Evolutionary conservation across 2,329 filamentous ascomycete species (phyloP).

Genomic region (Tothia fuscella): DNA sequence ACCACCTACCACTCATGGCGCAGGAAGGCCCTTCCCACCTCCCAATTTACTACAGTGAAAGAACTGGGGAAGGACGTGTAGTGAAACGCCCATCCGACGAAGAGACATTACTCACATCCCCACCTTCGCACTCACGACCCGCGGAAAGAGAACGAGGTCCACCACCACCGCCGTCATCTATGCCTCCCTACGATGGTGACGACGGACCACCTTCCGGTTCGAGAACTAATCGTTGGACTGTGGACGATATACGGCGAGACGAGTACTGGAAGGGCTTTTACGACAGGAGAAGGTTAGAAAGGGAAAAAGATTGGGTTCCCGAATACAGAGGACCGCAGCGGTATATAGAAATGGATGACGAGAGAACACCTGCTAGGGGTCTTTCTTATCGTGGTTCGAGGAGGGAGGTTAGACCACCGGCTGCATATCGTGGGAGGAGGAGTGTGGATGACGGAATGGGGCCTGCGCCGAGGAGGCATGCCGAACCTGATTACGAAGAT

Average conservation of each 20-base stretch:
- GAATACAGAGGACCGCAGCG: constrained; percentile 4
- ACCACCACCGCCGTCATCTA: too few relatives aligned
- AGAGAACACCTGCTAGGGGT: background rate
- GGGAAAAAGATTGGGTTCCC: constrained; percentile 3
- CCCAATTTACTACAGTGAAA: constrained; percentile 11
- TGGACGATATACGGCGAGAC: constrained; percentile 4
- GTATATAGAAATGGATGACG: constrained; percentile 4
- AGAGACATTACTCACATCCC: background rate
- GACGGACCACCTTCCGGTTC: too few relatives aligned
- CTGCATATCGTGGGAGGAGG: background rate
- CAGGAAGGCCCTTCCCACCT: constrained; percentile 5
- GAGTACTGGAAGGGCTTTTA: constrained; percentile 9
- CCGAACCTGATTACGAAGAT: background rate
- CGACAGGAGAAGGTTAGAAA: constrained; percentile 5
- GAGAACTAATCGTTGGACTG: background rate
- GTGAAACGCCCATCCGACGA: constrained; percentile 12
- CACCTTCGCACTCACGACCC: background rate
- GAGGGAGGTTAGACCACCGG: background rate
- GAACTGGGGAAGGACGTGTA: constrained; percentile 11
- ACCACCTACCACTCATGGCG: constrained; percentile 10
- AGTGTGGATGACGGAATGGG: background rate
- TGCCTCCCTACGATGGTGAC: too few relatives aligned
- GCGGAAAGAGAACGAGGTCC: background rate
- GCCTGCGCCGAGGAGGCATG: background rate
- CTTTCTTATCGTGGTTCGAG: background rate